phyloP scores from a whole-genome alignment of 192 early-diverging fungal species.

The Backusella morwellensis region DNA sequence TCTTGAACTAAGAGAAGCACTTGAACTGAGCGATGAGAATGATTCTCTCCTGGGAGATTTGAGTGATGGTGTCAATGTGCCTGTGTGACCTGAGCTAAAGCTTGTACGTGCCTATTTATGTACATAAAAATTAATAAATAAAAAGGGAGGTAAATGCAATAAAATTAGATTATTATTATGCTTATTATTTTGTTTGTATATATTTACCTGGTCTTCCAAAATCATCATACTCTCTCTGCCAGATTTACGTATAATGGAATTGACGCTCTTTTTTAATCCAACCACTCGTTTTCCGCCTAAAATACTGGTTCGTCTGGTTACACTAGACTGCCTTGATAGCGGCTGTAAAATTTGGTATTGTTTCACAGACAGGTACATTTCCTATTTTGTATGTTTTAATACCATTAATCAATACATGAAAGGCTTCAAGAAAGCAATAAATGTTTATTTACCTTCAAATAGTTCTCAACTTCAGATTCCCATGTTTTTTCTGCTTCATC shows the following conservation, averaged over 20 bases:
- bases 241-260: slow-evolving; percentile 23
- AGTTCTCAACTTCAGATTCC: slow-evolving; percentile 22
- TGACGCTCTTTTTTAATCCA: slow-evolving; percentile 26
- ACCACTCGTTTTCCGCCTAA: slow-evolving; percentile 8
- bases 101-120: background rate
- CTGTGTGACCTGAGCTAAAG: background rate
- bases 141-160: background rate
- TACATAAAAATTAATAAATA: background rate
- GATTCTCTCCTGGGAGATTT: slow-evolving; percentile 11
- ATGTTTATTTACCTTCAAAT: slow-evolving; percentile 12
- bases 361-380: slow-evolving; percentile 41
- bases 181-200: background rate
- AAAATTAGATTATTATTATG: background rate
- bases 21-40: slow-evolving; percentile 14
- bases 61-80: background rate
- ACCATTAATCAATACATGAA: background rate
- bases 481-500: slow-evolving; percentile 8
- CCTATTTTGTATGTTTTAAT: slow-evolving; percentile 15
- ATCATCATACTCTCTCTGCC: slow-evolving; percentile 23
- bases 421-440: background rate
- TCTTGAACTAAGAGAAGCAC: slow-evolving; percentile 10
- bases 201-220: background rate
- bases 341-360: slow-evolving; percentile 38
- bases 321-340: background rate
- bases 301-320: slow-evolving; percentile 6